Evolutionary conservation across 495 filamentous ascomycete genomes (phyloP).

Genomic region (Aspergillus bridgeri): DNA sequence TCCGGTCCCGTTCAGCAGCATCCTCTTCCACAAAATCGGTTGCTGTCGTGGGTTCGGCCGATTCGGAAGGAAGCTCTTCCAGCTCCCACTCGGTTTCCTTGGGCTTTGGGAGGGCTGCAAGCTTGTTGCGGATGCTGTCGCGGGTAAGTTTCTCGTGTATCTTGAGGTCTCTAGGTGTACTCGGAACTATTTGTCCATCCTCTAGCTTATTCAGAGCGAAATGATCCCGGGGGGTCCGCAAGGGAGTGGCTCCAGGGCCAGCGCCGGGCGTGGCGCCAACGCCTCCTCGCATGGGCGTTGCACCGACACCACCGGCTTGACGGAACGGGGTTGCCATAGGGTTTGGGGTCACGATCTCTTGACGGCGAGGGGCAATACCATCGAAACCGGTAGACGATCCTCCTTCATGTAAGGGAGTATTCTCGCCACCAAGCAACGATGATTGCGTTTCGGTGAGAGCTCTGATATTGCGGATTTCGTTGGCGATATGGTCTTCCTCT

Average conservation of each 20-base stretch:
- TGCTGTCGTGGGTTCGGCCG: constrained; percentile 54
- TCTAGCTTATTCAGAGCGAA: constrained; percentile 74
- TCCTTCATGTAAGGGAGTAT: constrained; percentile 82
- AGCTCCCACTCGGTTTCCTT: constrained; percentile 90
- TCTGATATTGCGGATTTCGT: constrained; percentile 92
- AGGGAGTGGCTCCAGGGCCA: constrained; percentile 74
- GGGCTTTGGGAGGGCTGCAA: constrained; percentile 85
- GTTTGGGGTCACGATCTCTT: constrained; percentile 84
- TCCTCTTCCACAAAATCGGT: constrained; percentile 71
- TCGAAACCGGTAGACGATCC: constrained; percentile 83
- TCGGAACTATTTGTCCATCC: constrained; percentile 62
- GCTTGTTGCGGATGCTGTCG: constrained; percentile 61
- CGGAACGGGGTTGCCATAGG: constrained; percentile 91
- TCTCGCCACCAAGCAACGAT: constrained; percentile 91
- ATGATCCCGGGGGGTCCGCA: constrained; percentile 87
- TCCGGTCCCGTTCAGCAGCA: constrained; percentile 73
- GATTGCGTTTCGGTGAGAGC: constrained; percentile 93
- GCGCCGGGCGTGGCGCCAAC: constrained; percentile 1
- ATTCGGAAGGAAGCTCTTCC: constrained; percentile 80
- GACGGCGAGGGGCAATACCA: constrained; percentile 74
- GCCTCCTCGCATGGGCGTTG: constrained; percentile 62
- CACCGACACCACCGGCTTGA: constrained; percentile 62
- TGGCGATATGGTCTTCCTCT: constrained; percentile 91
- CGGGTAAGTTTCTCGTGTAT: constrained; percentile 68
- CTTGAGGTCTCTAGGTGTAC: constrained; percentile 74